Conservation (phyloP, 2,329 filamentous ascomycete genomes). For the Claviceps sorghi region DNA sequence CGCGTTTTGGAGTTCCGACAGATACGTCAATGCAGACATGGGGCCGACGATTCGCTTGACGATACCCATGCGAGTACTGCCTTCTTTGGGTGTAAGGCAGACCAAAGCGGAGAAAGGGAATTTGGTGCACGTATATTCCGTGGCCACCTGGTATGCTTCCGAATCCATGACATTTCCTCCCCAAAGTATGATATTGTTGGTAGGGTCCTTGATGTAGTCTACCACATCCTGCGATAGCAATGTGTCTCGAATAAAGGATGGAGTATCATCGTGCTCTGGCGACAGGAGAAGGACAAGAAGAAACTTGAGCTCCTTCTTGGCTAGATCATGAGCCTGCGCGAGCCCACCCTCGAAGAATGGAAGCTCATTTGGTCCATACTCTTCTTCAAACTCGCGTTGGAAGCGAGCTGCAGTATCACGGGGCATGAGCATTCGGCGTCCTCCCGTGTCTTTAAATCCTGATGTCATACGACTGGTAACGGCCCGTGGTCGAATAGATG, state of each 20-base stretch:
- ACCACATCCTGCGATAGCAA: constrained; percentile 62
- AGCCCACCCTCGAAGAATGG: constrained; percentile 81
- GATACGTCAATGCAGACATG: constrained; percentile 53
- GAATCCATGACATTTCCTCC: constrained; percentile 84
- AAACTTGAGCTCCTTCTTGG: constrained; percentile 84
- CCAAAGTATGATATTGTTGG: constrained; percentile 78
- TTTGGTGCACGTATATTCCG: constrained; percentile 75
- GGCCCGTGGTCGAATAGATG: constrained; percentile 40
- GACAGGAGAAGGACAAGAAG: constrained; percentile 78
- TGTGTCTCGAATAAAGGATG: constrained; percentile 66
- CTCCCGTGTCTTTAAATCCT: constrained; percentile 45
- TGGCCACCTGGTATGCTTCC: constrained; percentile 87
- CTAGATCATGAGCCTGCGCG: constrained; percentile 76
- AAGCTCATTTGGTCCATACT: constrained; percentile 60
- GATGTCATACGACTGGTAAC: constrained; percentile 38
- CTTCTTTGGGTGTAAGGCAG: constrained; percentile 73
- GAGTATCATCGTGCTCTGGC: constrained; percentile 87
- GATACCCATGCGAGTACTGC: constrained; percentile 79
- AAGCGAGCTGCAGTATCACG: constrained; percentile 81
- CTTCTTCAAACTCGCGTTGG: constrained; percentile 86
- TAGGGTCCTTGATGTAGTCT: constrained; percentile 56
- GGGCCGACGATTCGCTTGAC: constrained; percentile 65
- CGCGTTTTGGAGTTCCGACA: constrained; percentile 58
- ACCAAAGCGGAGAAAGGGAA: constrained; percentile 82
- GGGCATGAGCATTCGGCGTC: constrained; percentile 63